Percentiles rank a stretch among this genome's conserved stretches.
phyloP scores from a whole-genome alignment of 1,284 basidiomycete species.

The Tremellales sp. region DNA sequence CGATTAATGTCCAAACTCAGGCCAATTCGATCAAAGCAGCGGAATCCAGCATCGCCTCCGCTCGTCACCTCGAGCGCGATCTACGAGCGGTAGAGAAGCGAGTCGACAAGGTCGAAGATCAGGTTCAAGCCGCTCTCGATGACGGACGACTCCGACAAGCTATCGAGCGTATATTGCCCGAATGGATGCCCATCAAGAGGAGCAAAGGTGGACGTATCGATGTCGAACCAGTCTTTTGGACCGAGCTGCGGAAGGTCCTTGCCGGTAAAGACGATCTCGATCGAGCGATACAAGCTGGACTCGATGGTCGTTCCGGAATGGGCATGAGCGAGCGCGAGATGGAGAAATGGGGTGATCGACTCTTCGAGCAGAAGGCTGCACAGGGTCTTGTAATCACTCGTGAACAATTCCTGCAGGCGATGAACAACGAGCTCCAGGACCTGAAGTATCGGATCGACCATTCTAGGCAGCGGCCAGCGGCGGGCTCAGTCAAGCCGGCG shows the following conservation, averaged over 20 bases:
- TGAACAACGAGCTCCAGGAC: constrained; percentile 30
- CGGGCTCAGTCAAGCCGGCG: constrained; percentile 36
- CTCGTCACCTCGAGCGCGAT: constrained; percentile 18
- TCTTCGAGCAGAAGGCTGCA: constrained; percentile 40
- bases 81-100: constrained; percentile 47
- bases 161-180: constrained; percentile 48
- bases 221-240: constrained; percentile 52
- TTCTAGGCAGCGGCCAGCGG: constrained; percentile 17
- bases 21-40: constrained; percentile 8
- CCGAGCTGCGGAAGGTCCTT: constrained; percentile 50
- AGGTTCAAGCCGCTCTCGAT: constrained; percentile 44
- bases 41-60: constrained; percentile 2
- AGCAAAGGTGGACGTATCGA: constrained; percentile 43
- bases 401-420: constrained; percentile 29
- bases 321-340: constrained; percentile 44
- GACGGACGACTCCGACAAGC: constrained; percentile 39
- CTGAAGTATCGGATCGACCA: constrained; percentile 8
- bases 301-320: constrained; percentile 7
- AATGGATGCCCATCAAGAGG: constrained; percentile 45
- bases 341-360: constrained; percentile 36
- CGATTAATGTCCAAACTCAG: constrained; percentile 45
- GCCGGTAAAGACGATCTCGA: constrained; percentile 38
- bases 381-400: constrained; percentile 26
- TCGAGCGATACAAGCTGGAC: not conserved
- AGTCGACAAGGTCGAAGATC: constrained; percentile 62